Conservation (phyloP, 176 grass and related monocot genomes). For the Metroxylon sagu region DNA sequence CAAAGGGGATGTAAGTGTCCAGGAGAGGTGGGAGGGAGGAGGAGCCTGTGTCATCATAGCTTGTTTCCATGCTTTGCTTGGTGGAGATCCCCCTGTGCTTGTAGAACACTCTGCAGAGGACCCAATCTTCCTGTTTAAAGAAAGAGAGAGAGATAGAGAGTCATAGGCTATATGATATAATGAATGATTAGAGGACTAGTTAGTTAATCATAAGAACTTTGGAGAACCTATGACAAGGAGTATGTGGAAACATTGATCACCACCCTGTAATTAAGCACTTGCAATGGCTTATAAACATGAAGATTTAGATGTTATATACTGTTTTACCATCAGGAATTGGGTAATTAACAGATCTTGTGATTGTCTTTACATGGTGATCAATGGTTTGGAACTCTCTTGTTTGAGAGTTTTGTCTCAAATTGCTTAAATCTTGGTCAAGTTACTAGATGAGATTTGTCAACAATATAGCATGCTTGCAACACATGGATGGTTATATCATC, state of each 20-base stretch:
- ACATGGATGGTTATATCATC: no score
- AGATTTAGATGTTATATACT: not conserved
- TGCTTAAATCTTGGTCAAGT: no score
- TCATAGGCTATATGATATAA: not conserved
- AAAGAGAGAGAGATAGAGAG: conserved; percentile 3
- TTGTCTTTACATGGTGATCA: no score
- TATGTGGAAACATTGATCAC: not conserved
- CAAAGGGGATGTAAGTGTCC: conserved; percentile 50
- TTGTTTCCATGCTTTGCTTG: conserved; percentile 31
- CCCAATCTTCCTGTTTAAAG: conserved; percentile 82
- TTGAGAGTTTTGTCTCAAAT: no score
- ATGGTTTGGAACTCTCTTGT: no score
- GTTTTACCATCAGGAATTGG: no score
- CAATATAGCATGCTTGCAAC: no score
- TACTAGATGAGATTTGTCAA: no score
- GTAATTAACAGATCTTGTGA: no score
- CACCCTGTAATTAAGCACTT: not conserved
- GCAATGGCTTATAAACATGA: not conserved
- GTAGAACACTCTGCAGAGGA: conserved; percentile 79
- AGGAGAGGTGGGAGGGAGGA: conserved; percentile 54
- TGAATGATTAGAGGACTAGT: not conserved
- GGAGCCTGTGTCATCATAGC: conserved; percentile 20
- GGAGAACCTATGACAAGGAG: no score
- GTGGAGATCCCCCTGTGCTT: conserved; percentile 49
- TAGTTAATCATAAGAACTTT: not conserved